phyloP scores from a whole-genome alignment of 2,329 filamentous ascomycete genomes.

The Malbranchea cinnamomea region DNA sequence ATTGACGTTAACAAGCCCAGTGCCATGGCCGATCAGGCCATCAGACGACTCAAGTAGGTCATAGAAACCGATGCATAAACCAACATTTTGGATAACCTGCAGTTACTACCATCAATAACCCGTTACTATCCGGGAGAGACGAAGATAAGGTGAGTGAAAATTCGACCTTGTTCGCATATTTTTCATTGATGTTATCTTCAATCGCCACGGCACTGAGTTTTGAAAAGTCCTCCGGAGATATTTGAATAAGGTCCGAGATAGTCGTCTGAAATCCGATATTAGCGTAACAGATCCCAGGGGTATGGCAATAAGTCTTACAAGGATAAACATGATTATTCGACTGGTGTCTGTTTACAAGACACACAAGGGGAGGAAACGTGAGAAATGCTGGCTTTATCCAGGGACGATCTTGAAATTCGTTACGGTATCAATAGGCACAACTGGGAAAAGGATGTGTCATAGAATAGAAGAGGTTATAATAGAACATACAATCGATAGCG shows the following conservation, averaged over 20 bases:
- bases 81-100: constrained; percentile 79
- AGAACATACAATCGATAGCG: too few relatives aligned
- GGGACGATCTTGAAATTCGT: too few relatives aligned
- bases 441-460: too few relatives aligned
- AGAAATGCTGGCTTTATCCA: not conserved
- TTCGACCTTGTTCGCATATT: constrained; percentile 79
- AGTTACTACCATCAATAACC: constrained; percentile 1
- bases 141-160: constrained; percentile 3
- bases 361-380: constrained; percentile 3
- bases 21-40: constrained; percentile 84
- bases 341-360: constrained; percentile 7
- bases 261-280: constrained; percentile 50
- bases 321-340: constrained; percentile 43
- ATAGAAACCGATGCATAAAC: constrained; percentile 85
- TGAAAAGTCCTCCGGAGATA: constrained; percentile 74
- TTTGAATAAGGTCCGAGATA: constrained; percentile 85
- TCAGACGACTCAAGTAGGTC: constrained; percentile 82
- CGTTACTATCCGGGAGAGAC: too few relatives aligned
- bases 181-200: constrained; percentile 91
- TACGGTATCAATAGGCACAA: too few relatives aligned
- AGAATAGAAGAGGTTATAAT: too few relatives aligned
- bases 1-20: constrained; percentile 86
- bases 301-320: constrained; percentile 23
- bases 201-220: constrained; percentile 69
- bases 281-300: not conserved